phyloP scores from a whole-genome alignment of 1,284 basidiomycete species.

The Rhodotorula glutinis region DNA sequence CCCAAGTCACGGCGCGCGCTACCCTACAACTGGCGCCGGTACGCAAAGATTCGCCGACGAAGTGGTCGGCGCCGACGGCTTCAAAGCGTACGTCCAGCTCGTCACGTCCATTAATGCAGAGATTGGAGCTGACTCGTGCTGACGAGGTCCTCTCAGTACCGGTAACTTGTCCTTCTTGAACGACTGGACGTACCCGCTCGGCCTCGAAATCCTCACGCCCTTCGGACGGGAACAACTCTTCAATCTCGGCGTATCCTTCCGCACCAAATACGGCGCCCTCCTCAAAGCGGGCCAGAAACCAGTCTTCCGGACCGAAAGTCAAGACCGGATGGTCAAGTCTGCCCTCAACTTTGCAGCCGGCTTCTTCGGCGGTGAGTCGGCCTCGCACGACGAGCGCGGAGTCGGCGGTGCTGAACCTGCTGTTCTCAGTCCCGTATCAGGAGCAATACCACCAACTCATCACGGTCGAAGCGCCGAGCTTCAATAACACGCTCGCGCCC shows the following conservation, averaged over 20 bases:
- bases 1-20: constrained; percentile 60
- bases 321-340: constrained; percentile 52
- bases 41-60: constrained; percentile 62
- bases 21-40: constrained; percentile 65
- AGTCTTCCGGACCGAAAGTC: constrained; percentile 47
- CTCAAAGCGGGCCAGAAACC: constrained; percentile 5
- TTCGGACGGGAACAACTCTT: constrained; percentile 55
- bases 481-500: constrained; percentile 52
- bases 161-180: constrained; percentile 70
- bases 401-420: too few species aligned
- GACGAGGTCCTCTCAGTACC: constrained; percentile 17
- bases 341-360: constrained; percentile 53
- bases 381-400: too few species aligned
- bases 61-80: constrained; percentile 56
- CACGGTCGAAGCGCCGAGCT: constrained; percentile 40
- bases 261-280: constrained; percentile 65
- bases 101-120: too few species aligned
- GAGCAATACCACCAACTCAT: constrained; percentile 48
- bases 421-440: constrained; percentile 47
- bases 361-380: constrained; percentile 35
- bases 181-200: constrained; percentile 54
- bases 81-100: constrained; percentile 28
- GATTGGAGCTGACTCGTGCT: too few species aligned
- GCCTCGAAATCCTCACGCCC: constrained; percentile 69
- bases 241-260: constrained; percentile 46